These are phyloP conservation scores for Paspalum vaginatum DNA, from an alignment of 176 grass and related monocot genomes.

Conservation along the genomic window DNA sequence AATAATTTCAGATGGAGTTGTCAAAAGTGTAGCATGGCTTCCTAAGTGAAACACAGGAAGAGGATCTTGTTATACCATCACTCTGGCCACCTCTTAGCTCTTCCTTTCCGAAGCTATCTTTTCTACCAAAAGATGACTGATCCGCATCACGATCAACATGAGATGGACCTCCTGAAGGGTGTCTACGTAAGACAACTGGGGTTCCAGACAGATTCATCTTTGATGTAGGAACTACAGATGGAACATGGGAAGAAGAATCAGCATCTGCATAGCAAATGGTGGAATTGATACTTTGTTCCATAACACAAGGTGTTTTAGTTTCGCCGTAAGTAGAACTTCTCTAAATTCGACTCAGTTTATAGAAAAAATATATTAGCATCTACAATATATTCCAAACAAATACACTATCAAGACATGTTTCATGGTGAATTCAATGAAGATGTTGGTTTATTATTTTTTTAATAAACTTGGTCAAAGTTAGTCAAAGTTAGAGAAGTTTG, in stretches of 20 bases:
- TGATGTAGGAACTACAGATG: slow-evolving; percentile 41
- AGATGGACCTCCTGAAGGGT: slow-evolving; percentile 53
- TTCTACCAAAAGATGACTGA: slow-evolving; percentile 42
- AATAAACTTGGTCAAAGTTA: no score
- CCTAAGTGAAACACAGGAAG: slow-evolving; percentile 50
- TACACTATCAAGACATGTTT: no score
- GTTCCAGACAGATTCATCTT: slow-evolving; percentile 52
- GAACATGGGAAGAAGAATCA: slow-evolving; percentile 46
- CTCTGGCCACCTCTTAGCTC: slow-evolving; percentile 41
- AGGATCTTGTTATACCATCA: slow-evolving; percentile 49
- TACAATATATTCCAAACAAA: no score
- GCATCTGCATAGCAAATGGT: slow-evolving; percentile 48
- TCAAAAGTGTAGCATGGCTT: slow-evolving; percentile 59
- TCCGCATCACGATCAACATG: slow-evolving; percentile 52
- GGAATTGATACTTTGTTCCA: slow-evolving; percentile 33
- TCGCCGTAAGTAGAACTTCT: no score
- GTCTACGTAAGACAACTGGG: slow-evolving; percentile 52
- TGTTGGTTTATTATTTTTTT: no score
- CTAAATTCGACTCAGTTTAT: no score
- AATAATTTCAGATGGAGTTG: slow-evolving; percentile 85
- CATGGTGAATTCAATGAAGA: no score
- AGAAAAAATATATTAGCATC: no score
- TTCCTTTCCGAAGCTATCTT: slow-evolving; percentile 49
- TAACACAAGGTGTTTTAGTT: no score
- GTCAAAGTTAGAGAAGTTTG: no score